Base-by-base conservation (phyloP, 108 stramenopile species). In the Bacterosira constricta region DNA sequence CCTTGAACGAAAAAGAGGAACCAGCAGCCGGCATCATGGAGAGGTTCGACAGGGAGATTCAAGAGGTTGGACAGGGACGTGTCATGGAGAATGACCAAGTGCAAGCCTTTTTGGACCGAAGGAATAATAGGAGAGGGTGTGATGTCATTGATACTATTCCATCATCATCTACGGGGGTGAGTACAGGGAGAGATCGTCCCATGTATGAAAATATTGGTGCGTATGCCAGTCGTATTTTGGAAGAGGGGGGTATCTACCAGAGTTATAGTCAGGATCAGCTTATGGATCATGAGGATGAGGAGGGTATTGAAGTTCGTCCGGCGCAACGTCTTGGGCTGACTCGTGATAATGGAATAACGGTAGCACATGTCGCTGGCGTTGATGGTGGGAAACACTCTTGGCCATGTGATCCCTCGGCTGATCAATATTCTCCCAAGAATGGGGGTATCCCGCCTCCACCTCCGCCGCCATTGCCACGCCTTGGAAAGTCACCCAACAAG, bases 201-300 rank as follows among this genome's bases (percentile, higher is more conserved):
- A 23, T 55, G 23, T 69, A 69, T 37, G 64, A 64, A 38, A 46
- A 63, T 23, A 63, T 74, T 27, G 57, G 73, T 17, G 53, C 56
- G 2, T 66, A 74, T 31, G 73, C 73, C 27, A 74, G 23, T 39
- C 49, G 60, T 20, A 37, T 74, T 12, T 50, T 74, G 26, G 56
- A 57, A 7, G 38, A 30, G 11, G 61, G 44, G 5, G 2, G 10
- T 13, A 41, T 62, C 31, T 62, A 62, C 37, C 51, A 53, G 13
- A 67, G 66, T 42, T 42, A 55, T 27, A 55, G 53, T 67, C 37
- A 42, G 26, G 36, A 36, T 42, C 26, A 52, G 39, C 23, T 23
- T 1, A 47, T 47, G 21, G 46, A 23, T 3, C 51, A 67, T 11
- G 51, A 29, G 0, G 11, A 31, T 47, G 41, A 29, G 20, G 41